Conservation (phyloP, 495 filamentous ascomycete genomes). For the Pseudoneurospora amorphoporcata region DNA sequence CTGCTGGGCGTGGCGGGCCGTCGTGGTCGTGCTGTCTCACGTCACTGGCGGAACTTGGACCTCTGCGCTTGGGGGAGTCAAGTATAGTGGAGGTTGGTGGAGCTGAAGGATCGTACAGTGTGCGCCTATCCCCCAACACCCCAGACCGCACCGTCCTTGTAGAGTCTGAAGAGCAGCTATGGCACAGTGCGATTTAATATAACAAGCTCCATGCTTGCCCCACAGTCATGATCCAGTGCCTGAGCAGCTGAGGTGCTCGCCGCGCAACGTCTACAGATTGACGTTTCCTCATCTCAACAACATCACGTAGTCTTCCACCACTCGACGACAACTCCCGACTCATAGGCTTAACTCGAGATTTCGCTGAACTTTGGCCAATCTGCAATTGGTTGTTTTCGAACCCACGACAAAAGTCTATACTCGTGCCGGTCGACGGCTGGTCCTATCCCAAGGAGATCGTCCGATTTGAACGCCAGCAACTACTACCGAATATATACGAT, state of each 20-base stretch:
- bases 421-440: not conserved
- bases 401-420: not conserved
- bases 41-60: not conserved
- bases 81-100: not conserved
- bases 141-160: not conserved
- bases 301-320: not conserved
- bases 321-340: not conserved
- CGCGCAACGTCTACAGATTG: not conserved
- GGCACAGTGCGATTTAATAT: not conserved
- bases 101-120: not conserved
- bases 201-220: not conserved
- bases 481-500: conserved; percentile 12
- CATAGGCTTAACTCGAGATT: not conserved
- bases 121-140: not conserved
- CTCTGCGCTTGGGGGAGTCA: not conserved
- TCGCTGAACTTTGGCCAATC: not conserved
- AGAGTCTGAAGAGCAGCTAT: not conserved
- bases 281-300: not conserved
- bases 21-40: not conserved
- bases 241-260: not conserved
- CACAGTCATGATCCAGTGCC: not conserved
- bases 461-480: not conserved
- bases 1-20: not conserved
- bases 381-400: not conserved
- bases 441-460: not conserved